phyloP scores from a whole-genome alignment of 805 yeast genomes.

The Barnettozyma botsteinii region DNA sequence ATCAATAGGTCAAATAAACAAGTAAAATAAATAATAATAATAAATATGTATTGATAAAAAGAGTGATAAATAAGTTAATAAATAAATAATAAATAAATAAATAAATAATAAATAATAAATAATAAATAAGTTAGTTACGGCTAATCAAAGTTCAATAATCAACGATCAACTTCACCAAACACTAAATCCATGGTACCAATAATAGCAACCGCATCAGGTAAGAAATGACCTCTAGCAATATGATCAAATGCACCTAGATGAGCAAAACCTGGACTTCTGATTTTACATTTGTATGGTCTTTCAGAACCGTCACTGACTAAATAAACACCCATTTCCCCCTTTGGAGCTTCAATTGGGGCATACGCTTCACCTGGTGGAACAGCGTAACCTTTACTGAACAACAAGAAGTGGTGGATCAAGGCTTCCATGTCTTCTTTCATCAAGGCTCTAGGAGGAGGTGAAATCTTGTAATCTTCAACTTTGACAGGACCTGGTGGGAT shows the following conservation, averaged over 20 bases:
- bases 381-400: slow-evolving; percentile 81
- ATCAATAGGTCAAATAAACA: slow-evolving; percentile 3
- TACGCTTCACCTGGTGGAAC: slow-evolving; percentile 91
- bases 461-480: slow-evolving; percentile 82
- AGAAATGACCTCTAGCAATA: slow-evolving; percentile 76
- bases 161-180: slow-evolving; percentile 92
- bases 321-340: slow-evolving; percentile 92
- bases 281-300: slow-evolving; percentile 88
- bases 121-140: slow-evolving; percentile 1
- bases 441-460: slow-evolving; percentile 71
- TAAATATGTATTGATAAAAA: background rate
- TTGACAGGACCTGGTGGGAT: slow-evolving; percentile 92
- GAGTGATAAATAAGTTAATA: background rate
- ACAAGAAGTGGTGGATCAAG: slow-evolving; percentile 80
- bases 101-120: slow-evolving; percentile 10
- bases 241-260: slow-evolving; percentile 87
- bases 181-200: slow-evolving; percentile 95
- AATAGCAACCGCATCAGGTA: slow-evolving; percentile 90
- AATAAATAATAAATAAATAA: slow-evolving; percentile 3
- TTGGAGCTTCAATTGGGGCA: slow-evolving; percentile 89
- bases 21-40: slow-evolving; percentile 1
- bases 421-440: slow-evolving; percentile 95
- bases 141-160: background rate
- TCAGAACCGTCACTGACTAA: slow-evolving; percentile 86
- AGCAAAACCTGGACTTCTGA: slow-evolving; percentile 92